Percentiles rank a stretch among this genome's conserved stretches.
Conservation (phyloP, 2,329 filamentous ascomycete genomes). For the Lecanicillium sp. region DNA sequence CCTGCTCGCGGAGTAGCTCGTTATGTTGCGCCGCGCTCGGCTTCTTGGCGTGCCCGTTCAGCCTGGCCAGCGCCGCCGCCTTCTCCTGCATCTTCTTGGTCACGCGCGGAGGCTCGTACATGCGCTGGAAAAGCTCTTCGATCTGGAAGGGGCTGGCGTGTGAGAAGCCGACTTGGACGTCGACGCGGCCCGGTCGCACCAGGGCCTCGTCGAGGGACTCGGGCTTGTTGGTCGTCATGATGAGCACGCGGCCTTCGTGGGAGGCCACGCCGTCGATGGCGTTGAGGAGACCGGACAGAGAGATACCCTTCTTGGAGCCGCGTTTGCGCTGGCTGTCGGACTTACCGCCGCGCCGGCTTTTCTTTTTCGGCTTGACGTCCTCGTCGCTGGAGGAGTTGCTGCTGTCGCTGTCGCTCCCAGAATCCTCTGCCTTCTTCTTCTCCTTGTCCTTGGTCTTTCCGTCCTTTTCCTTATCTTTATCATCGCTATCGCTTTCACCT, state of each 20-base stretch:
- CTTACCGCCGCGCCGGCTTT: slow-evolving; percentile 13
- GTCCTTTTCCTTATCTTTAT: slow-evolving; percentile 28
- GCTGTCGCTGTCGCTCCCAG: slow-evolving; percentile 22
- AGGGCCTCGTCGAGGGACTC: slow-evolving; percentile 68
- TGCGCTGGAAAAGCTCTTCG: slow-evolving; percentile 52
- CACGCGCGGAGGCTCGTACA: slow-evolving; percentile 44
- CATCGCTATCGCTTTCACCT: slow-evolving; percentile 18
- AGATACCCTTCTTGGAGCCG: slow-evolving; percentile 43
- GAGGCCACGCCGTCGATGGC: slow-evolving; percentile 77
- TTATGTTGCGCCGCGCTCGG: neutral
- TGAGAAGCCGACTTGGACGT: slow-evolving; percentile 60
- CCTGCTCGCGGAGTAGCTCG: slow-evolving; percentile 13
- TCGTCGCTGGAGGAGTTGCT: slow-evolving; percentile 17
- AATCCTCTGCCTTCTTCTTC: slow-evolving; percentile 35
- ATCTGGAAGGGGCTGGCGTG: slow-evolving; percentile 50
- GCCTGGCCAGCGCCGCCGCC: slow-evolving; percentile 7
- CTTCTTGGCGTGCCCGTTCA: slow-evolving; percentile 7
- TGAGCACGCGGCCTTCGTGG: slow-evolving; percentile 70
- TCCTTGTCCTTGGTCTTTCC: slow-evolving; percentile 32
- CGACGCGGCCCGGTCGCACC: slow-evolving; percentile 66
- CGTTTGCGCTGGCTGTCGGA: slow-evolving; percentile 16
- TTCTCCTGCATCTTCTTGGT: slow-evolving; percentile 12
- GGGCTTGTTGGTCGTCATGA: slow-evolving; percentile 77
- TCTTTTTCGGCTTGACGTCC: slow-evolving; percentile 15
- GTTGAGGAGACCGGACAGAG: slow-evolving; percentile 73